Evolutionary conservation across 306 rosid genomes (phyloP).

Genomic region (Abrus precatorius): DNA sequence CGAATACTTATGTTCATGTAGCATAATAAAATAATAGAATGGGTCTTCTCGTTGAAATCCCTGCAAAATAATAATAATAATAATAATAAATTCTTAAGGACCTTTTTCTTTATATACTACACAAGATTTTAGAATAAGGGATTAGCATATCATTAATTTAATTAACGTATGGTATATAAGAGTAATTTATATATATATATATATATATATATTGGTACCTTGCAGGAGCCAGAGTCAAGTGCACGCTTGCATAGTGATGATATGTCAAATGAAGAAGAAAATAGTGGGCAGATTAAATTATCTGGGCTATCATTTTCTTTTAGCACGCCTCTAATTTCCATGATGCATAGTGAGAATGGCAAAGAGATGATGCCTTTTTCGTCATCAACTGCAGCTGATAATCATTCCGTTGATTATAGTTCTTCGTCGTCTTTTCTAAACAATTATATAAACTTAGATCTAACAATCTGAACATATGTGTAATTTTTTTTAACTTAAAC

Average conservation of each 20-base stretch:
- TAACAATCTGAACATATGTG: conserved; percentile 57
- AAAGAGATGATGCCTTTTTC: conserved; percentile 39
- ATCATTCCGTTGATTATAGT: conserved; percentile 40
- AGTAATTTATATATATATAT: no score
- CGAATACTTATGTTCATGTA: background rate
- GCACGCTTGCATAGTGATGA: conserved; percentile 13
- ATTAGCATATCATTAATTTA: no score
- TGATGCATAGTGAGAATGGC: conserved; percentile 39
- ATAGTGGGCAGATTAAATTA: conserved; percentile 33
- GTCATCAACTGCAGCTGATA: conserved; percentile 18
- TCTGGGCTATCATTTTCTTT: conserved; percentile 52
- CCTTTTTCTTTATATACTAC: no score
- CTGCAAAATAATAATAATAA: background rate
- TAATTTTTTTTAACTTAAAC: background rate
- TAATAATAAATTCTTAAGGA: no score
- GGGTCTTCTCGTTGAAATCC: background rate
- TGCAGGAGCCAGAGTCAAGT: conserved; percentile 45
- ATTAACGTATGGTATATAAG: no score
- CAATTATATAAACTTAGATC: conserved; percentile 64
- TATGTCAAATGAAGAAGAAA: conserved; percentile 34
- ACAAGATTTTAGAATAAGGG: no score
- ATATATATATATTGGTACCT: background rate
- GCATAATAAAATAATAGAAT: background rate
- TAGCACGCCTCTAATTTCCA: conserved; percentile 28
- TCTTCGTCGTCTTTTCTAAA: conserved; percentile 22